Percentiles rank a stretch among this genome's conserved stretches.
Conservation (phyloP, 805 yeast species). For the Pichia californica region DNA sequence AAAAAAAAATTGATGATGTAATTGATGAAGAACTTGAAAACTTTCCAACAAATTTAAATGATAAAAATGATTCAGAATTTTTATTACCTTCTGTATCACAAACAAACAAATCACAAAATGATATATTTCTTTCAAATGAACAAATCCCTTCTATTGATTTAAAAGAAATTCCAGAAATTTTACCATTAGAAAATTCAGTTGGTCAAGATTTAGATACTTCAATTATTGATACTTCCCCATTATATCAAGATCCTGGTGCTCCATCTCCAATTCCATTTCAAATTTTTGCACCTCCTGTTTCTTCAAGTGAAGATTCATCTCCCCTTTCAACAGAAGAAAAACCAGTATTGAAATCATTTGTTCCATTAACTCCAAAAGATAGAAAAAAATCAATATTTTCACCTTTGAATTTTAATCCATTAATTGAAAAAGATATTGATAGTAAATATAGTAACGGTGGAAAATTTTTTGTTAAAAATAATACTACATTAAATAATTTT, state of each 20-base stretch:
- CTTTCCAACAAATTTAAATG: too few relatives aligned
- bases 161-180: not conserved
- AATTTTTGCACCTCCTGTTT: constrained; percentile 30
- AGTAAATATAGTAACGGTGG: constrained; percentile 88
- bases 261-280: constrained; percentile 63
- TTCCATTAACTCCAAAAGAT: constrained; percentile 32
- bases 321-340: constrained; percentile 9
- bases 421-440: constrained; percentile 69
- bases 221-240: constrained; percentile 36
- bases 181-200: not conserved
- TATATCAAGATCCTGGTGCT: constrained; percentile 78
- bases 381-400: constrained; percentile 61
- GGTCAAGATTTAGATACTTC: not conserved
- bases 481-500: not conserved
- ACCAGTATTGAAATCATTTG: not conserved
- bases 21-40: not conserved
- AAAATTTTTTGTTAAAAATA: constrained; percentile 57
- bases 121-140: not conserved
- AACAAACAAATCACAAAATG: not conserved
- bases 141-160: not conserved
- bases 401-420: constrained; percentile 75
- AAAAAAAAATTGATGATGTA: not conserved
- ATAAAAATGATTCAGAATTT: too few relatives aligned
- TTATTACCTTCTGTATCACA: too few relatives aligned
- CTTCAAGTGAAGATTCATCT: constrained; percentile 19